These are phyloP conservation scores for Calonectria pteridis DNA, from an alignment of 2,329 filamentous ascomycete species.

Conservation along the genomic window DNA sequence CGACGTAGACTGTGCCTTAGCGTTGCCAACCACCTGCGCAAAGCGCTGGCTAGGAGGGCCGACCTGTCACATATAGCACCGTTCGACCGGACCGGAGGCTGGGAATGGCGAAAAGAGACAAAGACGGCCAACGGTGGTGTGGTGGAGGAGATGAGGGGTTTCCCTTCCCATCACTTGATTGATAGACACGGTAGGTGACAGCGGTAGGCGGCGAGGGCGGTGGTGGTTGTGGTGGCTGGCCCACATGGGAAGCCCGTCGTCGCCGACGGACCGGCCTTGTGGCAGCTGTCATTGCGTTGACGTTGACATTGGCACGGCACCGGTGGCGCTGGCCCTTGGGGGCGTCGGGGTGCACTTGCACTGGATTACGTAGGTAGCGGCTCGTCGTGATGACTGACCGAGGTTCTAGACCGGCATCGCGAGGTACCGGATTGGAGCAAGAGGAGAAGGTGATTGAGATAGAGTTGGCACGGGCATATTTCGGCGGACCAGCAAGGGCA, in stretches of 20 bases:
- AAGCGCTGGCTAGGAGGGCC: not conserved
- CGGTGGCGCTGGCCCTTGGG: not conserved
- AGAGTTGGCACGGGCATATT: slow-evolving; percentile 26
- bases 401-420: slow-evolving; percentile 11
- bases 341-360: not conserved
- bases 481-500: slow-evolving; percentile 22
- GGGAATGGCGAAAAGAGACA: slow-evolving; percentile 26
- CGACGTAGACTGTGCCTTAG: not conserved
- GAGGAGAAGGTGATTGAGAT: slow-evolving; percentile 9
- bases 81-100: not conserved
- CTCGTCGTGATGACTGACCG: not conserved
- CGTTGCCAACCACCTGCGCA: not conserved
- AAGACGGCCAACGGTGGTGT: slow-evolving; percentile 4
- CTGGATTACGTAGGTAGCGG: not conserved
- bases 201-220: slow-evolving; percentile 1
- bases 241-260: slow-evolving; percentile 14
- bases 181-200: slow-evolving; percentile 9
- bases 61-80: slow-evolving; percentile 10
- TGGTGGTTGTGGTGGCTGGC: slow-evolving; percentile 4
- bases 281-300: slow-evolving; percentile 14
- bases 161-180: not conserved
- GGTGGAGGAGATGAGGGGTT: slow-evolving; percentile 26
- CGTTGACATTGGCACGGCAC: not conserved
- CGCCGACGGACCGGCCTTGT: not conserved
- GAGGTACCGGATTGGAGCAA: not conserved